These are phyloP conservation scores for Cubamyces lactineus DNA, from an alignment of 768 basidiomycete species.

Conservation along the genomic window DNA sequence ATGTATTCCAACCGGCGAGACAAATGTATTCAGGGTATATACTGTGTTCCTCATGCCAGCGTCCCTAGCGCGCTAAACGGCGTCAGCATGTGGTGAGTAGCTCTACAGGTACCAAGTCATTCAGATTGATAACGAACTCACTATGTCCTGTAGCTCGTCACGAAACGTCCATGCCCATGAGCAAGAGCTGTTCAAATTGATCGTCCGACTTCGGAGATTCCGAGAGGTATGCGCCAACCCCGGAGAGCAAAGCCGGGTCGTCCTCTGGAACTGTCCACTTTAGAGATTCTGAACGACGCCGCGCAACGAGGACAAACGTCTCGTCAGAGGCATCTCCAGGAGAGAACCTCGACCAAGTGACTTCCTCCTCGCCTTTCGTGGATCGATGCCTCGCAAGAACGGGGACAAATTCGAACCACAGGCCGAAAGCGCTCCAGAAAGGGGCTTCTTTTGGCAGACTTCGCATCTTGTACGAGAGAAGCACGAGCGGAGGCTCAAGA, in stretches of 20 bases:
- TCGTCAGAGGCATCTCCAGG: constrained; percentile 28
- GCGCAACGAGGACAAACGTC: constrained; percentile 65
- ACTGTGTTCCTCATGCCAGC: too few species aligned
- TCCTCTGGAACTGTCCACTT: constrained; percentile 53
- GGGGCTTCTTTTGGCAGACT: constrained; percentile 71
- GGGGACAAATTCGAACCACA: constrained; percentile 72
- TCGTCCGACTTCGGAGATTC: constrained; percentile 57
- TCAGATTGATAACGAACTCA: not conserved
- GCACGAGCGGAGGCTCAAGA: constrained; percentile 40
- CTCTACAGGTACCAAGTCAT: too few species aligned
- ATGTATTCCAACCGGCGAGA: too few species aligned
- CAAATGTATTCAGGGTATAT: too few species aligned
- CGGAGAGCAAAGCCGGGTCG: constrained; percentile 60
- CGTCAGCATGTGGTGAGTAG: too few species aligned
- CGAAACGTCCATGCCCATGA: constrained; percentile 39
- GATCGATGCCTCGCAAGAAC: constrained; percentile 37
- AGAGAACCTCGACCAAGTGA: constrained; percentile 29
- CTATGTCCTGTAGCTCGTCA: not conserved
- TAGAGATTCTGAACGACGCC: constrained; percentile 59
- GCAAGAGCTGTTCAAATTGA: constrained; percentile 69
- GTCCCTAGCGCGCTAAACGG: too few species aligned
- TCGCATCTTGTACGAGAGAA: constrained; percentile 79
- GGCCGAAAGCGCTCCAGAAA: constrained; percentile 81
- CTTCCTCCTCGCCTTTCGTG: constrained; percentile 2
- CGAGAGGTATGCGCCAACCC: constrained; percentile 55